These are phyloP conservation scores for Phaffia rhodozyma DNA, from an alignment of 1,284 basidiomycete species.

Conservation along the genomic window DNA sequence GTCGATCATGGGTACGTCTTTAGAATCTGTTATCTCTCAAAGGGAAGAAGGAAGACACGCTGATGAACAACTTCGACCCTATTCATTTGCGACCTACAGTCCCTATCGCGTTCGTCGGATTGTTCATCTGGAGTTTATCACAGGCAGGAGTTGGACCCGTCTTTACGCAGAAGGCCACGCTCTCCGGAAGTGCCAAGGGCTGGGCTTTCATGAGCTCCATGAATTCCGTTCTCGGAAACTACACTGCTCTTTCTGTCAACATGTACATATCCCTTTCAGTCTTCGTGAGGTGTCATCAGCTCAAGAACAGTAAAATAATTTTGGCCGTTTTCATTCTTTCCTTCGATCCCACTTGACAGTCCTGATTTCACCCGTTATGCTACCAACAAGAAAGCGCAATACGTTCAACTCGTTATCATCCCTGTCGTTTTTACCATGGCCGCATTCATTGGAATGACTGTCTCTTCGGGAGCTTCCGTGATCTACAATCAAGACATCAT, in stretches of 20 bases:
- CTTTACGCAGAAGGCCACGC: conserved; percentile 38
- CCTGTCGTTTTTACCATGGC: conserved; percentile 53
- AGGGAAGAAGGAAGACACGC: no score
- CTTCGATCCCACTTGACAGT: conserved; percentile 50
- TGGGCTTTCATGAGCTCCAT: conserved; percentile 64
- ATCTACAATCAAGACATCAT: conserved; percentile 32
- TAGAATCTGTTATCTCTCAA: conserved; percentile 4
- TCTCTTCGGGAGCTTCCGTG: conserved; percentile 31
- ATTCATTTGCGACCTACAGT: conserved; percentile 38
- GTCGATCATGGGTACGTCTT: conserved; percentile 10
- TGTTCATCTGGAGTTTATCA: conserved; percentile 60
- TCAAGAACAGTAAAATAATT: background rate
- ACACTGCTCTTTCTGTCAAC: conserved; percentile 40
- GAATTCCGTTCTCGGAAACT: conserved; percentile 56
- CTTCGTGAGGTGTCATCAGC: background rate
- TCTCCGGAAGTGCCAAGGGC: conserved; percentile 44
- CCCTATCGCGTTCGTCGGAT: conserved; percentile 53
- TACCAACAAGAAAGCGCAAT: conserved; percentile 32
- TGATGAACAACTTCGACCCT: conserved; percentile 5
- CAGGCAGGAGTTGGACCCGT: conserved; percentile 46
- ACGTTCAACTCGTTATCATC: conserved; percentile 55
- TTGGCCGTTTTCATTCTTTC: conserved; percentile 3
- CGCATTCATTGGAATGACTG: conserved; percentile 39
- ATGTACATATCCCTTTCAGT: conserved; percentile 20
- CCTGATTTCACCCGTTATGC: conserved; percentile 45